Evolutionary conservation across 805 yeast species (phyloP), one percentile per base, ranked within the genome.

Genomic region (Spathaspora hagerdaliae): DNA sequence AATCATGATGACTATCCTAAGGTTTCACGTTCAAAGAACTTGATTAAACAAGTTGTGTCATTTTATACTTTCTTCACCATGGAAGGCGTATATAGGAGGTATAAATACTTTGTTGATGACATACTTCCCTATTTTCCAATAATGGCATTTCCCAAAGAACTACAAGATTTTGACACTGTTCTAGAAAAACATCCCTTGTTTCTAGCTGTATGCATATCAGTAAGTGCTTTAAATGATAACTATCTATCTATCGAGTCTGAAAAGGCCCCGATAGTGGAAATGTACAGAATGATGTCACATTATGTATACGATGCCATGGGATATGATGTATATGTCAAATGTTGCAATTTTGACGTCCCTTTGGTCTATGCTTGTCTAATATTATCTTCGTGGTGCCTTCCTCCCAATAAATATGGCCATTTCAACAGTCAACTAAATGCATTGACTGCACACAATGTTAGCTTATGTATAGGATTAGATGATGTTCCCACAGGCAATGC

Each of bases 361-460:
- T 53, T 73, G 39, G 69, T 78, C 19, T 72, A 69, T 43, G 61
- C 71, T 1, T 75, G 75, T 49, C 52, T 76, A 45, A 64, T 75
- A 1, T 54, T 77, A 9, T 74, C 81, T 6, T 52, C 75, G 6
- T 78, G 83, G 83, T 72, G 75, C 41, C 64, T 77, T 3, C 82
- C 82, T 1, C 79, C 82, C 6, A 63, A 68, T 32, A 69, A 67
- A 51, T 68, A 76, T 65, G 81, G 80, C 10, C 75, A 79, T 19
- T 78, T 71, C 58, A 76, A 73, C 47, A 78, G 75, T 54, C 82
- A 77, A 53, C 65, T 78, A 58, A 71, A 73, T 51, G 55, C 77
- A 26, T 53, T 78, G 50, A 67, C 70, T 39, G 77, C 78, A 2
- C 62, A 70, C 42, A 68, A 67, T 49, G 53, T 78, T 31, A 64